A percentile compares a stretch with the other conserved stretches of the same genome.
Evolutionary conservation across 306 rosid species (phyloP).

Genomic region (Glycine latifolia): DNA sequence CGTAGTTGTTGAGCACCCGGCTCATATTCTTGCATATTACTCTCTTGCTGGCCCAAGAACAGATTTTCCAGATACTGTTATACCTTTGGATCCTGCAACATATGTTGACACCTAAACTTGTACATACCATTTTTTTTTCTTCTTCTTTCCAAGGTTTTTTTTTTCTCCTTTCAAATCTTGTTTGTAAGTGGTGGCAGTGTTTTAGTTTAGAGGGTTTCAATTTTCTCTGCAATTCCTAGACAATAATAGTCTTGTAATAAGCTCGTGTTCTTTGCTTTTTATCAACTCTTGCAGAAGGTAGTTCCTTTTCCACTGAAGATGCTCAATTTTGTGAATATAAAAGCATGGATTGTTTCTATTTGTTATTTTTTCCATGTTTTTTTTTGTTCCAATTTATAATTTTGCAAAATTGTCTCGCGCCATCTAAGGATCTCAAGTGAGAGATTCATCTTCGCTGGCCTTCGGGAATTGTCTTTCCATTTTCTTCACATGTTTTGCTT

Average conservation of each 20-base stretch:
- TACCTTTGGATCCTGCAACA: conserved; percentile 63
- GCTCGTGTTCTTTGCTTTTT: conserved; percentile 54
- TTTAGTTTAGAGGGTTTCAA: conserved; percentile 53
- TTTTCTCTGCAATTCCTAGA: conserved; percentile 57
- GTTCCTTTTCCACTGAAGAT: conserved; percentile 40
- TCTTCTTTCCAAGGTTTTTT: not conserved
- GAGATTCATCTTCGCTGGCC: not conserved
- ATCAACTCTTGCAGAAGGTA: conserved; percentile 44
- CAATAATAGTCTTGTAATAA: conserved; percentile 68
- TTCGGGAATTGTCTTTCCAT: no score
- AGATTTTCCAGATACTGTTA: conserved; percentile 80
- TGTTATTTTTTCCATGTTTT: not conserved
- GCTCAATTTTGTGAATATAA: conserved; percentile 56
- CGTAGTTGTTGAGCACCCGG: conserved; percentile 65
- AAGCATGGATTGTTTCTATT: conserved; percentile 41
- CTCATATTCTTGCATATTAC: conserved; percentile 95
- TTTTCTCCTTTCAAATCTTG: conserved; percentile 50
- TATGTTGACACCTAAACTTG: conserved; percentile 54
- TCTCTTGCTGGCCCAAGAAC: conserved; percentile 94
- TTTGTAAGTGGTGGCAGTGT: conserved; percentile 52
- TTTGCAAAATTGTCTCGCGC: not conserved
- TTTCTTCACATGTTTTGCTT: no score
- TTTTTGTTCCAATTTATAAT: not conserved
- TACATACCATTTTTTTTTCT: conserved; percentile 52
- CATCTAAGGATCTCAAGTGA: not conserved